Evolutionary conservation across 257 asterid genomes (phyloP).

Genomic region (Orobanche coerulescens): DNA sequence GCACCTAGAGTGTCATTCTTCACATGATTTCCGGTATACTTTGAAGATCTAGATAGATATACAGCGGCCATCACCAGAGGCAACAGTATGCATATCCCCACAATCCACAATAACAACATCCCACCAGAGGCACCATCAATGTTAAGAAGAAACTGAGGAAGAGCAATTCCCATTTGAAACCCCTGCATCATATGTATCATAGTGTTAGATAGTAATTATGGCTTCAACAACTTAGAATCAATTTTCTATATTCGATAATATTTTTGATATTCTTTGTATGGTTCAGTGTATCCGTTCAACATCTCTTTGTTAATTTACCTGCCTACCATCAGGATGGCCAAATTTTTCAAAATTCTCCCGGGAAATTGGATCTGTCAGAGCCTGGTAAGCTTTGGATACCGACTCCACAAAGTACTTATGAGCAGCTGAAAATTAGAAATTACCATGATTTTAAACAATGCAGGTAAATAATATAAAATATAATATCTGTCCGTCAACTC

Average conservation of each 20-base stretch:
- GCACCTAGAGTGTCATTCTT: conserved; percentile 66
- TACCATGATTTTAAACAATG: conserved; percentile 6
- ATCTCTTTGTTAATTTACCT: conserved; percentile 34
- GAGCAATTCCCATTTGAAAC: conserved; percentile 89
- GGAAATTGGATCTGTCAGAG: conserved; percentile 88
- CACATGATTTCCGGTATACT: conserved; percentile 63
- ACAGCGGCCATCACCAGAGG: conserved; percentile 70
- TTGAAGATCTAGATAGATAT: conserved; percentile 70
- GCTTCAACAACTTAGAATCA: conserved; percentile 6
- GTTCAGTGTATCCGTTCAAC: background rate
- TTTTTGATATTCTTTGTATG: background rate
- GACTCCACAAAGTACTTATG: conserved; percentile 79
- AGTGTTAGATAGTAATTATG: conserved; percentile 4
- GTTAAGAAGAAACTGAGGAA: conserved; percentile 81
- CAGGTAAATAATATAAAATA: background rate
- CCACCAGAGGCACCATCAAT: conserved; percentile 73
- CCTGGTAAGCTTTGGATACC: conserved; percentile 93
- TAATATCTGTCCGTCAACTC: background rate
- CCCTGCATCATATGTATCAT: conserved; percentile 47
- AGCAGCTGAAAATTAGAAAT: conserved; percentile 58
- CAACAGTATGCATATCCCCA: conserved; percentile 61
- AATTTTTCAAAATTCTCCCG: conserved; percentile 90
- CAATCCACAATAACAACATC: conserved; percentile 57
- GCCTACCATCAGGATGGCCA: conserved; percentile 99
- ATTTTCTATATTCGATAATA: background rate